phyloP scores from a whole-genome alignment of 1,139 yeast genomes.

The Protomyces inouyei region DNA sequence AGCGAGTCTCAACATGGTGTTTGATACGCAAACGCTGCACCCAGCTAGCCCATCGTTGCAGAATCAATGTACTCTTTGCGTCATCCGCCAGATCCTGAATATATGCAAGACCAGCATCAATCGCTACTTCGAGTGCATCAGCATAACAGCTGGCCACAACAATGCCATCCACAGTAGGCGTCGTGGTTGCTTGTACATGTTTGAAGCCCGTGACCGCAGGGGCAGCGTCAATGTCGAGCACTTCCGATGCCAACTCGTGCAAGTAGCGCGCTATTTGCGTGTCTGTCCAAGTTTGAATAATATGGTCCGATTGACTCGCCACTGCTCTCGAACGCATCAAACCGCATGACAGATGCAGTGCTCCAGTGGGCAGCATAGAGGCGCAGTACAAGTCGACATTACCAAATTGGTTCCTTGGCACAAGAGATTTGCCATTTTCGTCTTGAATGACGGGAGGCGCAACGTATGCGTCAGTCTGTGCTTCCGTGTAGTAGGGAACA shows the following conservation, averaged over 20 bases:
- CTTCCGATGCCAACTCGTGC: constrained; percentile 45
- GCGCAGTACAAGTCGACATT: constrained; percentile 74
- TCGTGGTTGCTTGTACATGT: constrained; percentile 47
- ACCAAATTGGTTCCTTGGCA: constrained; percentile 73
- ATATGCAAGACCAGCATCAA: background rate
- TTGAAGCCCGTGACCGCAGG: constrained; percentile 79
- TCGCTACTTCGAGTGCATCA: constrained; percentile 57
- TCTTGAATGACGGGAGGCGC: constrained; percentile 69
- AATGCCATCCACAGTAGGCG: constrained; percentile 70
- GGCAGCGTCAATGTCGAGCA: constrained; percentile 72
- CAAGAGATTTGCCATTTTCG: constrained; percentile 35
- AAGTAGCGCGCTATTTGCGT: constrained; percentile 44
- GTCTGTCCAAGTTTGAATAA: background rate
- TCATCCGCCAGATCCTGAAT: background rate
- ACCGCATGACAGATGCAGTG: constrained; percentile 49
- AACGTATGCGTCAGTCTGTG: constrained; percentile 64
- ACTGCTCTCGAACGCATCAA: background rate
- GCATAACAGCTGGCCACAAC: constrained; percentile 60
- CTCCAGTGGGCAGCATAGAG: constrained; percentile 80
- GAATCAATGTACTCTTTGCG: background rate
- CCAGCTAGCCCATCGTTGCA: background rate
- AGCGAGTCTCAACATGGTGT: background rate
- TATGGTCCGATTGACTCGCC: background rate
- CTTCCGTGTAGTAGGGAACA: constrained; percentile 59
- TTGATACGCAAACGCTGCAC: background rate